Base-by-base conservation (phyloP, 179 eudicot species). In the Beta lomatogona region DNA sequence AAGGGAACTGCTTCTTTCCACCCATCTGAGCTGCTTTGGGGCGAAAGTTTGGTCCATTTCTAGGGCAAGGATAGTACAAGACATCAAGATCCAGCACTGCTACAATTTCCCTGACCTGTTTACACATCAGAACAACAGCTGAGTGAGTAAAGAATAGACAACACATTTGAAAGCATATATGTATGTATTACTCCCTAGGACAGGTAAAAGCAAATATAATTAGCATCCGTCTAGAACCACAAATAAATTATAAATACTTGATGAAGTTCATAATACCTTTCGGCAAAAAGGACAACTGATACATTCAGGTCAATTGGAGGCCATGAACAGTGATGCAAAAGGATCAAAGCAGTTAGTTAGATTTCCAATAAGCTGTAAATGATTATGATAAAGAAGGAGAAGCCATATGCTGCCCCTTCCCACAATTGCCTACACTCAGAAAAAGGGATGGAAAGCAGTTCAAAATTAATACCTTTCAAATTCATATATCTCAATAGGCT, bases 201-300 rank as follows among this genome's bases (percentile, higher is more conserved):
- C 44, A 52, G 54, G 45, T 9, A 77, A 16, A 55, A 44, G 46
- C 79, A 61, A 7, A 65, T 46, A 16, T 66, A 9, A 66, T 54
- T 19, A 65, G 73, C 54, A 73, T 67, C 75, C 28, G 36, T 59
- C 31, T 5, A 76, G 36, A 22, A 7, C 18, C 22, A 55, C 66
- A 75, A n/a, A 66, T 25, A 65, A 73, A 44, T 2, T 19, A 64
- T 21, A 22, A 19, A 2, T n/a, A 65, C 45, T 57, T 21, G 61
- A 65, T 11, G 2, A 68, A 79, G 76, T 64, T 82, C 52, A 71
- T 22, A 4, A 85, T 93, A 95, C 98, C 98, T 95, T 95, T 78
- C 96, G 89, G 82, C 99, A 95, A 83, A 95, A 95, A 54, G 99
- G 99, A 85, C 99, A 95, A 90, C 99, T 95, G 92, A 79, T 78